Evolutionary conservation across 2,329 filamentous ascomycete species (phyloP).

Genomic region (Scolecobasidium constrictum): DNA sequence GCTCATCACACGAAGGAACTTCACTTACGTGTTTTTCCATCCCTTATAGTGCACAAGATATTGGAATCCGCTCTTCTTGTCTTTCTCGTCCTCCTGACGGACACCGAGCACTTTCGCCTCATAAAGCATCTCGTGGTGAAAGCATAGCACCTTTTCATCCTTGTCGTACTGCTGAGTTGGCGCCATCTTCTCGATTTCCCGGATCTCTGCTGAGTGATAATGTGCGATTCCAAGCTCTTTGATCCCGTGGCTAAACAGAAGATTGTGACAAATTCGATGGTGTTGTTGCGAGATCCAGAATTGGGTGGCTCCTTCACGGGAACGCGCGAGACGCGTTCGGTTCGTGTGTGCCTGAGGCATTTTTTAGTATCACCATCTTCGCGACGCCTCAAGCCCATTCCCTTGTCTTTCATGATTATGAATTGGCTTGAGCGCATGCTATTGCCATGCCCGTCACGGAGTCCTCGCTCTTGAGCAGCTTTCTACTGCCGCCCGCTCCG

Average conservation of each 20-base stretch:
- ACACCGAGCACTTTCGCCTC: conserved; percentile 91
- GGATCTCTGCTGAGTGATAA: too few relatives aligned
- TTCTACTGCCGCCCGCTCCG: conserved; percentile 65
- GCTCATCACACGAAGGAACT: background rate
- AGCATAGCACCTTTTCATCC: conserved; percentile 92
- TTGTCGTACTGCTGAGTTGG: conserved; percentile 45
- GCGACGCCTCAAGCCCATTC: too few relatives aligned
- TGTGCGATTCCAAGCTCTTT: background rate
- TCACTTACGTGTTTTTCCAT: conserved; percentile 90
- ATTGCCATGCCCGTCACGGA: conserved; percentile 61
- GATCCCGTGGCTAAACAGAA: conserved; percentile 17
- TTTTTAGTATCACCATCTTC: too few relatives aligned
- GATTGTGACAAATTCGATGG: background rate
- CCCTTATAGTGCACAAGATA: conserved; percentile 98
- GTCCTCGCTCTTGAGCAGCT: conserved; percentile 62
- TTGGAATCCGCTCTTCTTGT: conserved; percentile 64
- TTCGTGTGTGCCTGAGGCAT: too few relatives aligned
- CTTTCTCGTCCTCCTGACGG: conserved; percentile 45
- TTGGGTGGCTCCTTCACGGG: too few relatives aligned
- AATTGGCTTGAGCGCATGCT: too few relatives aligned
- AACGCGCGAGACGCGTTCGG: too few relatives aligned
- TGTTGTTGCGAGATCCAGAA: too few relatives aligned
- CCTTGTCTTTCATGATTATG: too few relatives aligned
- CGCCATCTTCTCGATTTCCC: conserved; percentile 43
- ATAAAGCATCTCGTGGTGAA: conserved; percentile 94